A percentile compares a stretch with the other conserved stretches of the same genome.
phyloP scores from a whole-genome alignment of 163 green algal genomes.

The Coccomyxa subellipsoidea region DNA sequence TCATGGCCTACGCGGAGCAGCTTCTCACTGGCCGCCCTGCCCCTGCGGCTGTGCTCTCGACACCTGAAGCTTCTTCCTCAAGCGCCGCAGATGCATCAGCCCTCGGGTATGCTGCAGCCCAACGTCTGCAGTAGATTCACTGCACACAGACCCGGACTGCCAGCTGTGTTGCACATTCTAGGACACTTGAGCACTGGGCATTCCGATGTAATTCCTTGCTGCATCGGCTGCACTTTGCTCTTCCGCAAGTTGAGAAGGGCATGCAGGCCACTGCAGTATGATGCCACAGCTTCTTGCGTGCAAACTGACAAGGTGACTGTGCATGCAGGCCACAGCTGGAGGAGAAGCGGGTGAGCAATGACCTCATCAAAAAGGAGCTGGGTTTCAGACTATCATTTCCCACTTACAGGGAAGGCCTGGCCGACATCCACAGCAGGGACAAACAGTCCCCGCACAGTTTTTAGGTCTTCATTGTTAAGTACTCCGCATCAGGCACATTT shows the following conservation, averaged over 20 bases:
- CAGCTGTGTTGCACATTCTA: no score
- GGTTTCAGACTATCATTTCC: slow-evolving; percentile 47
- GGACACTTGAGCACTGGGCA: no score
- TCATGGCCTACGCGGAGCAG: slow-evolving; percentile 33
- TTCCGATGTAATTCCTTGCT: no score
- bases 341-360: slow-evolving; percentile 64
- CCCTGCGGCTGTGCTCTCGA: neutral
- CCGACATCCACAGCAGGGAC: neutral
- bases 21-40: neutral
- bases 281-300: no score
- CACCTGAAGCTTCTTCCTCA: neutral
- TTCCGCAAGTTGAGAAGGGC: no score
- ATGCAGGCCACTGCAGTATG: no score
- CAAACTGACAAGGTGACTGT: neutral
- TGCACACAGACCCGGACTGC: no score
- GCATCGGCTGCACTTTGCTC: no score
- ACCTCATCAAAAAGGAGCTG: slow-evolving; percentile 58
- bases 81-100: neutral
- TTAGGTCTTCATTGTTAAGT: no score
- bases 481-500: no score
- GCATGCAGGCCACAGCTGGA: neutral
- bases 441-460: neutral
- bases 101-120: no score
- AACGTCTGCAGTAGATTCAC: no score
- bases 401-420: slow-evolving; percentile 53